Conservation (phyloP, 75 land plant species). For the Pinus albicaulis region DNA sequence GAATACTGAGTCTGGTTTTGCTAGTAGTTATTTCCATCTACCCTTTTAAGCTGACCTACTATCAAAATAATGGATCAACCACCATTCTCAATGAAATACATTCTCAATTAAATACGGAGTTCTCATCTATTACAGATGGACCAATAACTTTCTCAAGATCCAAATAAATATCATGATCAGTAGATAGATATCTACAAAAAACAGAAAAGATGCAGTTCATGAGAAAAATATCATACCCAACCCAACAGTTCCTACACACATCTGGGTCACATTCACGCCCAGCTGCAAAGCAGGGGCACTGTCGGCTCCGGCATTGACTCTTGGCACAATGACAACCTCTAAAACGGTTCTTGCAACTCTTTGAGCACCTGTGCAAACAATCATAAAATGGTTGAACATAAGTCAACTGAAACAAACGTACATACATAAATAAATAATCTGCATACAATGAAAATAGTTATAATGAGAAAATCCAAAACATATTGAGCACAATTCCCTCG, state of each 20-base stretch:
- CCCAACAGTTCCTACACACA: slow-evolving; percentile 98
- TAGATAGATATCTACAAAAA: background rate
- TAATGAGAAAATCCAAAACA: too few relatives aligned
- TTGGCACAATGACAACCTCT: slow-evolving; percentile 99
- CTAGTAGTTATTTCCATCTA: background rate
- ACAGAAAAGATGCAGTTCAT: background rate
- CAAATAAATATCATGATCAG: background rate
- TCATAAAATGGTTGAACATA: background rate
- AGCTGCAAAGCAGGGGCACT: slow-evolving; percentile 99
- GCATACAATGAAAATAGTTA: too few relatives aligned
- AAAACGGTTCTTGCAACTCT: slow-evolving; percentile 93
- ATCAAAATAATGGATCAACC: background rate
- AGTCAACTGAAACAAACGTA: background rate
- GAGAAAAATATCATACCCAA: slow-evolving; percentile 51
- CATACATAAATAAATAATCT: too few relatives aligned
- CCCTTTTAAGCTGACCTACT: background rate
- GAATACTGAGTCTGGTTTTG: background rate
- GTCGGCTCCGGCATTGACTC: slow-evolving; percentile 96
- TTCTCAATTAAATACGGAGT: background rate
- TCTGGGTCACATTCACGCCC: slow-evolving; percentile 99
- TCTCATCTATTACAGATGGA: background rate
- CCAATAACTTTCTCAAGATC: background rate
- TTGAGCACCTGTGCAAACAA: slow-evolving; percentile 71
- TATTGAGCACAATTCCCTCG: too few relatives aligned
- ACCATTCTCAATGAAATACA: slow-evolving; percentile 1